Base-by-base conservation (phyloP, 768 basidiomycete species). In the Phanerochaete carnosa region DNA sequence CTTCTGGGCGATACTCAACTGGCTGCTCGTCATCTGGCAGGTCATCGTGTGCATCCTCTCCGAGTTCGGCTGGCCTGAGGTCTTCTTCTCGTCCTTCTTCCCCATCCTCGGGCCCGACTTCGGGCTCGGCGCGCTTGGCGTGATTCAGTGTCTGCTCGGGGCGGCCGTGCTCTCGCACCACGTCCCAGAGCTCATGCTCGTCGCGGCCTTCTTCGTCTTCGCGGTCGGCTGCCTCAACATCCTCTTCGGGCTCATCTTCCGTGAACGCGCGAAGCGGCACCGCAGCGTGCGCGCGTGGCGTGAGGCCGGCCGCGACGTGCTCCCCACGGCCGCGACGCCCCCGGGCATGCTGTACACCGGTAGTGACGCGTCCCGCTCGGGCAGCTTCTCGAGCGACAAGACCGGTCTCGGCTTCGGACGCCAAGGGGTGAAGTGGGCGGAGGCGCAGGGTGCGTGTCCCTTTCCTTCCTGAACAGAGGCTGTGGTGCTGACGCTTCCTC, bases 171-270 rank as follows among this genome's bases (percentile, higher is more conserved):
- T 84, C 54, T 80, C 79, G 29, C 80, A 81, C 65, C 79, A 87
- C 72, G 92, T 94, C 59, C 86, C 92, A 67, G 85, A 84, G 61
- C 95, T 96, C 78, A 85, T 92, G 22, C 90, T 95, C 70, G 94
- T 94, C 62, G 80, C 93, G 9, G 92, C 90, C 52, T 95, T 95
- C 80, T 87, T 96, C 79, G 83, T 96, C 62, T 96, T 96, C 78
- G 82, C 92, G 57, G 69, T 96, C 59, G 94, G 94, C 23, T 94
- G 92, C 73, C 75, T 96, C 58, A 94, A 96, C 79, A 88, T 94
- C 63, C 71, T 92, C 49, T 82, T 89, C 66, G 90, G 91, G 25
- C 83, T 94, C 71, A 79, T 91, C 72, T 93, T 89, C 83, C 86
- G 88, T 62, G 83, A 86, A 64, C 73, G 71, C 1, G 86, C 81